These are phyloP conservation scores for Alternaria brassicicola DNA, from an alignment of 2,329 filamentous ascomycete genomes.

Conservation along the genomic window DNA sequence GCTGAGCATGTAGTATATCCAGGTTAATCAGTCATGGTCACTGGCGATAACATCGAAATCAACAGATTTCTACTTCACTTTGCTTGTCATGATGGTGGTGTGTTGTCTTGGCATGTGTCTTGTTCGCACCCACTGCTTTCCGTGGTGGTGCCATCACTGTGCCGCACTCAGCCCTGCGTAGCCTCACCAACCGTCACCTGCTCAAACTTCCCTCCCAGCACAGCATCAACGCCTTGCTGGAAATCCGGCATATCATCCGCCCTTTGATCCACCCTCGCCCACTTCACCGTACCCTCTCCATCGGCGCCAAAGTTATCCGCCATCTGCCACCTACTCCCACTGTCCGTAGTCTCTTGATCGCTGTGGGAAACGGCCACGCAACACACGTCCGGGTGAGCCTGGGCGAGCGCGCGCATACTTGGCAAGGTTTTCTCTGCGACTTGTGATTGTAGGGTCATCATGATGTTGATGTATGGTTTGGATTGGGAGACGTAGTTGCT, in stretches of 20 bases:
- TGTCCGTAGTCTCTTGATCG: constrained; percentile 47
- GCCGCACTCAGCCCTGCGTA: neutral
- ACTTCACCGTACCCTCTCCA: constrained; percentile 58
- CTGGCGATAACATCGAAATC: constrained; percentile 44
- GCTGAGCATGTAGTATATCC: constrained; percentile 50
- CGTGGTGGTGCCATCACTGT: no score
- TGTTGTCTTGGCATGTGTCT: neutral
- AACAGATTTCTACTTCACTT: constrained; percentile 38
- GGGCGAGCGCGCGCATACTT: constrained; percentile 37
- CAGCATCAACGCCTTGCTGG: constrained; percentile 51
- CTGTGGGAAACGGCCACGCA: constrained; percentile 48
- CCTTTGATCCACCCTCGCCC: constrained; percentile 56
- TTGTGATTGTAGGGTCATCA: constrained; percentile 34
- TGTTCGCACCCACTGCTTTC: no score
- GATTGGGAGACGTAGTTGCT: no score
- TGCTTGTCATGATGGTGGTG: constrained; percentile 3
- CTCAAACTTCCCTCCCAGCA: constrained; percentile 3
- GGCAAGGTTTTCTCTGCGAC: constrained; percentile 70
- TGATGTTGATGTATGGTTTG: no score
- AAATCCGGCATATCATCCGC: constrained; percentile 64
- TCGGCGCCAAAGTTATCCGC: constrained; percentile 69
- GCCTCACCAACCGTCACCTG: neutral
- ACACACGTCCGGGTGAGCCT: constrained; percentile 30
- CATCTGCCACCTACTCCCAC: constrained; percentile 72
- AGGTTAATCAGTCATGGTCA: constrained; percentile 44